These are phyloP conservation scores for Medicago arabica DNA, from an alignment of 306 rosid genomes.

Conservation along the genomic window DNA sequence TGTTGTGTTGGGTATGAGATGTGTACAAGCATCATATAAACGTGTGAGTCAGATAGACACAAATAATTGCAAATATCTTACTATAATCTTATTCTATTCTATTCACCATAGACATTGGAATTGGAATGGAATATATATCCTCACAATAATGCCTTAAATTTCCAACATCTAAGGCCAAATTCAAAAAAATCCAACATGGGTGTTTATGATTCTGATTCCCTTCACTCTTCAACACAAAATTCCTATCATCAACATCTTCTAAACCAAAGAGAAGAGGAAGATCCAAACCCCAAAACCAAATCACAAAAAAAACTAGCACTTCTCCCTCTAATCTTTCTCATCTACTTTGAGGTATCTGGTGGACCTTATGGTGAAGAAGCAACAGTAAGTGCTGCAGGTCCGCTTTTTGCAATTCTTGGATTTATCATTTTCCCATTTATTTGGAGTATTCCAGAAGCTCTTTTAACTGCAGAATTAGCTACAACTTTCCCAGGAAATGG, in stretches of 20 bases:
- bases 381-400: slow-evolving; percentile 60
- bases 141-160: background rate
- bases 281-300: slow-evolving; percentile 29
- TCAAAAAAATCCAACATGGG: background rate
- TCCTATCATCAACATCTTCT: slow-evolving; percentile 10
- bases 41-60: background rate
- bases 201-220: background rate
- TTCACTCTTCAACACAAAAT: background rate
- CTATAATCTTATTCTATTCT: background rate
- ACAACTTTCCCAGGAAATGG: slow-evolving; percentile 72
- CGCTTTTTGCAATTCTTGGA: slow-evolving; percentile 63
- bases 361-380: slow-evolving; percentile 82
- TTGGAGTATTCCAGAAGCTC: slow-evolving; percentile 78
- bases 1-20: background rate
- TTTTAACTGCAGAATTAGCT: slow-evolving; percentile 72
- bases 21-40: background rate
- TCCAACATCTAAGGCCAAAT: background rate
- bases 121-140: background rate
- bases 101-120: background rate
- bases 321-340: slow-evolving; percentile 65
- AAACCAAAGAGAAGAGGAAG: background rate
- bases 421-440: slow-evolving; percentile 64
- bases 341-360: slow-evolving; percentile 78
- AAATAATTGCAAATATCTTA: background rate
- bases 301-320: slow-evolving; percentile 47